Evolutionary conservation across 1,284 basidiomycete genomes (phyloP), one percentile per base, ranked within the genome.

Genomic region (Ceratobasidium sp.): DNA sequence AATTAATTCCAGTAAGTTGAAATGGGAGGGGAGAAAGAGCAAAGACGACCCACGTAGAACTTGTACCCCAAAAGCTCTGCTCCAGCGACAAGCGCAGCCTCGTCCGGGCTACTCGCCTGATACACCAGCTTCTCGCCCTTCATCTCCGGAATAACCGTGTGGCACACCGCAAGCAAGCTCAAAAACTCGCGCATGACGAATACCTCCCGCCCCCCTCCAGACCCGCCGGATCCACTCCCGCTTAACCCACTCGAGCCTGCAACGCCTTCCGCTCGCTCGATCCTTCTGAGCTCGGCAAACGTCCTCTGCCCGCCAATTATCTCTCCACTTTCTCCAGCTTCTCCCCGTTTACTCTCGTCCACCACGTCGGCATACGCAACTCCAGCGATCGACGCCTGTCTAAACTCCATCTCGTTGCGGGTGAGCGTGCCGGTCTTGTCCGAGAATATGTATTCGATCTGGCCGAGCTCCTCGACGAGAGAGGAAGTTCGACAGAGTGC

Each of bases 371-470:
- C 91, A 82, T 98, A 99, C 29, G 91, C 91, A 7, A 92, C 88
- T 2, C 98, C 98, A 19, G 88, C 95, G 74, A 99, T 91, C 61
- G 90, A 92, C 80, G 93, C 98, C 81, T 94, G 92, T 31, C 90
- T 89, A 83, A 99, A 99, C 83, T 98, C 96, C 98, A 99, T 99
- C 83, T 98, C 94, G 83, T 99, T 99, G 75, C 95, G 88, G 2
- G 97, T 99, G 43, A 99, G 86, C 0, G 98, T 99, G 3, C 97
- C 97, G 0, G 97, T 99, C 85, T 99, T 99, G 86, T 99, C 98
- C 69, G 93, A 96, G 83, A 99, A 99, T 34, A 99, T 95, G 81
- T 97, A 99, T 83, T 98, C 95, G 78, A 99, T 98, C 82, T 98
- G 97, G 0, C 98, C 98, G 13, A 99, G 90, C 81, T 99, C 98